Base-by-base conservation (phyloP, 2,329 filamentous ascomycete genomes). In the Aulographum hederae region DNA sequence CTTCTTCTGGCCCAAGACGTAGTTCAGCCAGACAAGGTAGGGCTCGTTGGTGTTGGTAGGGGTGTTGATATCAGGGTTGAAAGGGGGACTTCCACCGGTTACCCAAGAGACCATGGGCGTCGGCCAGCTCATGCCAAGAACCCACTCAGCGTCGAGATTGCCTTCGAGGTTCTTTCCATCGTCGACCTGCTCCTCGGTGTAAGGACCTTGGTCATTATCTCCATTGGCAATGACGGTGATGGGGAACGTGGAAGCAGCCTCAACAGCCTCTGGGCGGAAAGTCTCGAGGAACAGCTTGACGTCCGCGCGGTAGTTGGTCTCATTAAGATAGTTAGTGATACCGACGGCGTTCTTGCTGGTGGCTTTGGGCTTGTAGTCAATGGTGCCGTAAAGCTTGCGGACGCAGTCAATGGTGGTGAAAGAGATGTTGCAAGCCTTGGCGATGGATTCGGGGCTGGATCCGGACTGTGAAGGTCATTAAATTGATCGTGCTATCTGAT, bases 71-170 rank as follows among this genome's bases (percentile, higher is more conserved):
- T 65, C 60, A 1, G 61, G 60, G 8, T 64, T 46, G 5, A 65
- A 48, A 25, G 21, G 21, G 10, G 56, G 61, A 23, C 56, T 57
- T 13, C 57, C 57, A 20, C 55, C 53, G 19, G 58, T 62, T 43
- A 54, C 60, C 43, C 52, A 65, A 37, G 60, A 61, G 6, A 51
- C 57, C 10, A 57, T 53, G 2, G 56, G 52, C 12, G 60, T 41
- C 1, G 59, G 58, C 6, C 53, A 41, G 34, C 55, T 53, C 11
- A 64, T 38, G 18, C 58, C 57, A 26, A 59, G 38, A 4, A 61
- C 60, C 36, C 63, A 63, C 40, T 65, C 58, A 23, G 60, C 51
- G 36, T 66, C 61, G 13, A 65, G 49, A 39, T 64, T 63, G 32
- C 59, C 62, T 40, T 65, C 61, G 12, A 55, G 51, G 38, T n/a